Conservation (phyloP, 441 rosid species). For the Bocquillonia castaneifolia region DNA sequence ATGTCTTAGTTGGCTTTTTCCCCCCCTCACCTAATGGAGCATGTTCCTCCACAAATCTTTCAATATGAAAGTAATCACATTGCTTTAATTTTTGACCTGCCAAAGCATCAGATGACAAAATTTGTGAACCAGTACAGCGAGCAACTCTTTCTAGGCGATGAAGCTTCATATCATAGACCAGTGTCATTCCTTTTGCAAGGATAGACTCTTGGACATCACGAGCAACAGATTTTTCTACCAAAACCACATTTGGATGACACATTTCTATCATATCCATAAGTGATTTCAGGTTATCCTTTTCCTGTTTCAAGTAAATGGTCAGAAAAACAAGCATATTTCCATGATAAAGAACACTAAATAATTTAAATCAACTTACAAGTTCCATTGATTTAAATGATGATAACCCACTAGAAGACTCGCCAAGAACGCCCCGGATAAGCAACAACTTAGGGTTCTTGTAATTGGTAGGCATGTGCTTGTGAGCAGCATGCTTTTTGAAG, state of each 20-base stretch:
- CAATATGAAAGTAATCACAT: constrained; percentile 78
- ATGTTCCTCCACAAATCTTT: constrained; percentile 81
- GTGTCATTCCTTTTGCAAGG: constrained; percentile 62
- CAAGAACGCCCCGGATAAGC: constrained; percentile 64
- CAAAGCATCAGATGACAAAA: constrained; percentile 52
- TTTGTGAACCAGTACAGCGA: constrained; percentile 74
- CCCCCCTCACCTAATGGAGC: constrained; percentile 59
- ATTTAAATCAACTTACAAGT: constrained; percentile 42
- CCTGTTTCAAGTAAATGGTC: constrained; percentile 45
- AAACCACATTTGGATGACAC: constrained; percentile 71
- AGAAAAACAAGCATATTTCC: constrained; percentile 18
- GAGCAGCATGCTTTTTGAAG: constrained; percentile 94
- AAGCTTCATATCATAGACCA: constrained; percentile 88
- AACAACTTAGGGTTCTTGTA: constrained; percentile 74
- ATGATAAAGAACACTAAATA: not conserved
- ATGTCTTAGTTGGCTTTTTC: constrained; percentile 72
- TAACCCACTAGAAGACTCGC: constrained; percentile 66
- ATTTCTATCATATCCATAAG: constrained; percentile 57
- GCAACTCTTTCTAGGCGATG: constrained; percentile 88
- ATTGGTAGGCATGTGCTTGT: constrained; percentile 87
- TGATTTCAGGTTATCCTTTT: constrained; percentile 50
- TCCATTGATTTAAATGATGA: constrained; percentile 73
- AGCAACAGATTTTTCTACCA: constrained; percentile 91
- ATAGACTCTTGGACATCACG: constrained; percentile 79
- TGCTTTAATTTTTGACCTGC: constrained; percentile 60